A percentile compares a stretch with the other conserved stretches of the same genome.
Evolutionary conservation across 2,329 filamentous ascomycete genomes (phyloP).

Genomic region (Aspergillus hiratsukae): DNA sequence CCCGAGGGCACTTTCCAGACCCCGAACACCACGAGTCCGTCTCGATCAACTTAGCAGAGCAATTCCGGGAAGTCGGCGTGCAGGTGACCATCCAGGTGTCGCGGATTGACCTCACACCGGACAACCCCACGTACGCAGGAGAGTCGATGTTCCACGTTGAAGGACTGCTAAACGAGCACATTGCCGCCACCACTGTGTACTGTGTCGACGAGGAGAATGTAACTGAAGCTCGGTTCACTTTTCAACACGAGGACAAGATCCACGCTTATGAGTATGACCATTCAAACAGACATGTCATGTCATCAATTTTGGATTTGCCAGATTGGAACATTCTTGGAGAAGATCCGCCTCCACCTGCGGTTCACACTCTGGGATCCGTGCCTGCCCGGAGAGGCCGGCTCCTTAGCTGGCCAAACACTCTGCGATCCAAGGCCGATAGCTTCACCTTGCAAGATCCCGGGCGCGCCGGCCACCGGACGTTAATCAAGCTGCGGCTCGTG

Average conservation of each 20-base stretch:
- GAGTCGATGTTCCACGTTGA: not conserved
- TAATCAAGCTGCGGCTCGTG: conserved; percentile 4
- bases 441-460: not conserved
- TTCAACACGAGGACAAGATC: conserved; percentile 1
- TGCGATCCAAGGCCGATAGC: too few species aligned
- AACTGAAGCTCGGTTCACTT: not conserved
- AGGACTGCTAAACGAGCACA: not conserved
- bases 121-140: not conserved
- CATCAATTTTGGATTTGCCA: too few species aligned
- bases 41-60: not conserved
- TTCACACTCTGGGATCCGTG: too few species aligned
- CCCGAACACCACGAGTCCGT: not conserved
- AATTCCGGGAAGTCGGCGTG: not conserved
- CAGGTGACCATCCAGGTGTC: not conserved
- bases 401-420: too few species aligned
- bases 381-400: too few species aligned
- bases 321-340: too few species aligned
- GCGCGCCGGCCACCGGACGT: conserved; percentile 3
- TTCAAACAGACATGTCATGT: too few species aligned
- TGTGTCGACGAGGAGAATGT: not conserved
- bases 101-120: not conserved
- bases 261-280: not conserved
- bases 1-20: not conserved
- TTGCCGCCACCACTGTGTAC: not conserved
- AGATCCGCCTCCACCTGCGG: not conserved